Evolutionary conservation across 1,284 basidiomycete species (phyloP), one percentile per base, ranked within the genome.

Genomic region (Trichosporon coremiiforme): DNA sequence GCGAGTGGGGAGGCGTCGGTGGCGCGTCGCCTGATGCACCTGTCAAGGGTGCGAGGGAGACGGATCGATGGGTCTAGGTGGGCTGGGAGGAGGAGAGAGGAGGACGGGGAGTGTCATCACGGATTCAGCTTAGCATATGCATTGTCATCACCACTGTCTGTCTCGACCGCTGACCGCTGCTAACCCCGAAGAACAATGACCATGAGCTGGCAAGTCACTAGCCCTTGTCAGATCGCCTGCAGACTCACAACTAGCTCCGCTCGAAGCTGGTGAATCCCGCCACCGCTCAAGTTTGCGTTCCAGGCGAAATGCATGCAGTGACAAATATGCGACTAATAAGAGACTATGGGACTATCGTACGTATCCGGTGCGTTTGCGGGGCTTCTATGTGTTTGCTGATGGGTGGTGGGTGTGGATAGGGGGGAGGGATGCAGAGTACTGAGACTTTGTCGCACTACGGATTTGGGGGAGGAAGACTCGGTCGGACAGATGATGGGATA

Each of bases 1-100:
- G 92, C 0, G 93, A 95, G 77, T 95, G 93, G 94, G 94, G 94
- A 69, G 94, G 93, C 69, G 89, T 92, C 4, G 88, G 90, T n/a
- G 90, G 89, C 2, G 72, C 66, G 2, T 68, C 70, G 17, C 75
- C 76, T 50, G 82, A 83, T 53, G 80, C 80, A 33, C 80, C 81
- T 10, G 47, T 81, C n/a, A 80, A 79, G 71, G 81, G 81, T 2
- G 64, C 71, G 33, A 64, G 81, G 62, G 77, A 77, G 66, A 77
- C 77, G 71, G 81, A 83, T 71, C 74, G 81, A 20, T 80, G 80
- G 80, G 81, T 83, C 17, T 82, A 57, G 22, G 13, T 10, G 12
- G 80, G 79, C 80, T 82, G 13, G 25, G 55, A 31, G 6, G 15
- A 4, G 55, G 57, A 60, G 57, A 33, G 62, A 35, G n/a, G n/a